Evolutionary conservation across 2,329 filamentous ascomycete genomes (phyloP).

Genomic region (Trichoderma brevicompactum): DNA sequence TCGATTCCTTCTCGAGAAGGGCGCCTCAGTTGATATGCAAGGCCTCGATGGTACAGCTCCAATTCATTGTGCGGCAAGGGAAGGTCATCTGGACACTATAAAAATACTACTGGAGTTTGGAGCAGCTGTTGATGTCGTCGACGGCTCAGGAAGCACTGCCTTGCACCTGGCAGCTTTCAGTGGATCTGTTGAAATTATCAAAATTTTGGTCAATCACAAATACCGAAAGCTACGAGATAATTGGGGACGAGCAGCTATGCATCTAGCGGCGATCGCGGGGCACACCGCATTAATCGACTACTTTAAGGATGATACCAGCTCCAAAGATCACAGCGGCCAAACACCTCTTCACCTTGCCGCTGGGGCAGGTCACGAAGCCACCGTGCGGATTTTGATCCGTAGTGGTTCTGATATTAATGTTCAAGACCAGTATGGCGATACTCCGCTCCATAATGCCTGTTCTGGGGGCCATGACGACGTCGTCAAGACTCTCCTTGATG

Average conservation of each 20-base stretch:
- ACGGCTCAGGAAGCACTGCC: background rate
- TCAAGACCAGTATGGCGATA: too few relatives aligned
- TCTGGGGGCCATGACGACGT: background rate
- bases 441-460: background rate
- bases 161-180: background rate
- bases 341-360: background rate
- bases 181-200: background rate
- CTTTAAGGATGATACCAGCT: background rate
- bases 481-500: background rate
- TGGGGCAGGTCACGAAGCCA: too few relatives aligned
- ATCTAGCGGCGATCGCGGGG: constrained; percentile 1
- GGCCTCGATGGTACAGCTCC: constrained; percentile 2
- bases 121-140: background rate
- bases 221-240: background rate
- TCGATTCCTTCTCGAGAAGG: constrained; percentile 1
- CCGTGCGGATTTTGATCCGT: too few relatives aligned
- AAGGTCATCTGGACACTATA: background rate
- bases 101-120: background rate
- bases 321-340: background rate
- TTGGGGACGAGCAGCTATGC: background rate
- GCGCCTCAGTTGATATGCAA: background rate
- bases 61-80: constrained; percentile 9
- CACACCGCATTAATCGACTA: background rate
- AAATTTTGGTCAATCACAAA: background rate
- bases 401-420: too few relatives aligned